Evolutionary conservation across 2,329 filamentous ascomycete species (phyloP), one percentile per base, ranked within the genome.

Genomic region (Chaetomiaceae sp.): DNA sequence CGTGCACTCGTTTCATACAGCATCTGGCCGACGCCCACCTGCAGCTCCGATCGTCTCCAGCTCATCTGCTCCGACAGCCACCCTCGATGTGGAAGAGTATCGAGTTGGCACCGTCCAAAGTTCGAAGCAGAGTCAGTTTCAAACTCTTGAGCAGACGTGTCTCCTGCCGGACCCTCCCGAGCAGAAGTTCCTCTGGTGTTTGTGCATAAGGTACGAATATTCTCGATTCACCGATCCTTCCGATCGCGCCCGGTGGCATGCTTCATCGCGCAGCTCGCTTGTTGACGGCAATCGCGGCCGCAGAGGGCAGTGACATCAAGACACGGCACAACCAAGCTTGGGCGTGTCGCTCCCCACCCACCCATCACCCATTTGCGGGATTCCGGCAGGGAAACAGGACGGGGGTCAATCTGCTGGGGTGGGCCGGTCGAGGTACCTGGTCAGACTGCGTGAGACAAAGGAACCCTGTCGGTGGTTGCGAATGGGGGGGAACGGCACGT

Each of bases 401-500:
- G 47, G 38, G 47, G 45, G n/a, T 11, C 6, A 31, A 12, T 3
- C 12, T 45, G 40, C 33, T 14, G 23, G 48, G 48, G 40, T 43
- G 31, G 9, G 17, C 51, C 31, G 37, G 51, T 52, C 47, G 51
- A 57, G 39, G 53, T 51, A 45, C 47, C 49, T 56, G 38, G 47
- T 55, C 54, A 46, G 31, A 33, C 47, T 36, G 29, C 33, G 40
- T 25, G 44, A 55, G 50, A 57, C 57, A 59, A 45, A 37, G 33
- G 4, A 47, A 51, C 39, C 8, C 27, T 31, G 27, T 11, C 27
- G 27, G 14, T 7, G 25, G 50, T 42, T 34, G 53, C 44, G 29
- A 51, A 51, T 37, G 47, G 33, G 48, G 48, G 54, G 49, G 46
- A 36, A 48, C 54, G 52, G 57, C 54, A 57, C 55, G 57, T 54